These are phyloP conservation scores for Cucurbita ficifolia DNA, from an alignment of 306 rosid genomes.

Conservation along the genomic window DNA sequence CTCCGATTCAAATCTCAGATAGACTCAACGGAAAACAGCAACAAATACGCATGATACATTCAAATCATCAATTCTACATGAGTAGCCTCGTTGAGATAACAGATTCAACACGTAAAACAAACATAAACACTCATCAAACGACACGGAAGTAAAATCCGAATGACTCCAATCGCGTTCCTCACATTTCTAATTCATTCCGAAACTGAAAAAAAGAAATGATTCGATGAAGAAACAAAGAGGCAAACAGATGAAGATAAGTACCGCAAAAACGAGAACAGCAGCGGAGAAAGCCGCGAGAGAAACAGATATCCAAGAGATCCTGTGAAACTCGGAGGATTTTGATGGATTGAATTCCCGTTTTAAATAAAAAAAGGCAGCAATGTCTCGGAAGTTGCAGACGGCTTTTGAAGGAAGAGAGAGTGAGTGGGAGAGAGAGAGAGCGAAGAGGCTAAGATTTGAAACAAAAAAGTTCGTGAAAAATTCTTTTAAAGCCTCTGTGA, in stretches of 20 bases:
- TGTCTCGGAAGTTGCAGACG: not conserved
- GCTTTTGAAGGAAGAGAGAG: not conserved
- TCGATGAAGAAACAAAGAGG: not conserved
- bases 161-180: not conserved
- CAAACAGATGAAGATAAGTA: not conserved
- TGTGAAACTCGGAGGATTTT: not conserved
- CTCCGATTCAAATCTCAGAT: not conserved
- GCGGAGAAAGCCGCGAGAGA: not conserved
- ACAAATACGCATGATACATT: not conserved
- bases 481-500: not conserved
- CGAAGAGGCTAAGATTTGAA: not conserved
- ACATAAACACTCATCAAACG: not conserved
- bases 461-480: not conserved
- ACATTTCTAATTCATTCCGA: not conserved
- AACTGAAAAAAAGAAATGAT: not conserved
- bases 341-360: conserved; percentile 1
- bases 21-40: not conserved
- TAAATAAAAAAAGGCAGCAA: not conserved
- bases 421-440: not conserved
- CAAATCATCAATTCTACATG: not conserved
- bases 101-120: not conserved
- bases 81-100: not conserved
- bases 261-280: not conserved
- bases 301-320: not conserved
- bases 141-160: not conserved